A percentile compares a stretch with the other conserved stretches of the same genome.
Evolutionary conservation across 345 rosid genomes (phyloP).

Genomic region (Salix koriyanagi): DNA sequence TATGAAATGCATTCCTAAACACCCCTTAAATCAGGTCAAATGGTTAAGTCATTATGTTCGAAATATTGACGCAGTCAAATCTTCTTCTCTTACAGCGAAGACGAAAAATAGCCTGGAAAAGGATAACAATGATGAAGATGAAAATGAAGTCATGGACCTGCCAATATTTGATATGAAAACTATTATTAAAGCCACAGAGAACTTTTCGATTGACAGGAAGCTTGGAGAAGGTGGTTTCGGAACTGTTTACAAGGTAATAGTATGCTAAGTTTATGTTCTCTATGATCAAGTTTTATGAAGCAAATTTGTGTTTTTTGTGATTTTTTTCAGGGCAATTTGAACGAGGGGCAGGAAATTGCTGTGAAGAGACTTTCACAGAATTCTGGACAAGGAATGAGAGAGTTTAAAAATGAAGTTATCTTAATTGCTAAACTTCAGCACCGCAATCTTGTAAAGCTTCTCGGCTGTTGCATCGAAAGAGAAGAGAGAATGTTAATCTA

Average conservation of each 20-base stretch:
- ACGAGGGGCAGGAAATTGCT: constrained; percentile 45
- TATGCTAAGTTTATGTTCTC: background rate
- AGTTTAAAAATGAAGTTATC: constrained; percentile 30
- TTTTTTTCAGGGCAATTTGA: constrained; percentile 28
- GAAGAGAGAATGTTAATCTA: constrained; percentile 27
- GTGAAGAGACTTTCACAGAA: constrained; percentile 43
- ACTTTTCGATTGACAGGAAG: background rate
- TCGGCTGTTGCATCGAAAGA: constrained; percentile 27
- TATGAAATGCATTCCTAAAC: no score
- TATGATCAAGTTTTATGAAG: no score
- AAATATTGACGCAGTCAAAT: background rate
- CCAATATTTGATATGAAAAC: background rate
- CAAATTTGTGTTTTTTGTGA: background rate
- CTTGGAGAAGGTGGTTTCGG: constrained; percentile 13
- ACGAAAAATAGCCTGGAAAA: background rate
- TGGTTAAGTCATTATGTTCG: background rate
- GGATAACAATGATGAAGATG: background rate
- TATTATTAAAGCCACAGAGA: background rate
- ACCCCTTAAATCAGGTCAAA: no score
- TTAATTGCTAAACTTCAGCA: constrained; percentile 48
- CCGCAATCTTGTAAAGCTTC: constrained; percentile 45
- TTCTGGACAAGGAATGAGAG: constrained; percentile 38
- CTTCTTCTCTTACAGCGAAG: background rate
- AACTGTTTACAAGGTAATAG: background rate
- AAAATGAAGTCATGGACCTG: background rate